Evolutionary conservation across 148 eudicot species (phyloP), one percentile per base, ranked within the genome.

Genomic region (Vaccinium myrtillus): DNA sequence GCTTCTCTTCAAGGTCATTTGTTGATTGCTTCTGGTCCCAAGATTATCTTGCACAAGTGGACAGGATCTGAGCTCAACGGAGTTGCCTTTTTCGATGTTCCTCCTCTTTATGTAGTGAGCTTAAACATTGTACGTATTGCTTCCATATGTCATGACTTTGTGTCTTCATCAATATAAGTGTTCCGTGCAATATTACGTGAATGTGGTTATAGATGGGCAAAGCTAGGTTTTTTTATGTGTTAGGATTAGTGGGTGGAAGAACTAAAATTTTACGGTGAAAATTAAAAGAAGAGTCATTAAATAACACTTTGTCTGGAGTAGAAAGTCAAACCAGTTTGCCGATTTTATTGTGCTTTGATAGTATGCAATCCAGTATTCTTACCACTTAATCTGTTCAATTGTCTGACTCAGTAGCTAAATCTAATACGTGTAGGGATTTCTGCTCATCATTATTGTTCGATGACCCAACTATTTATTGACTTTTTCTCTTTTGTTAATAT

Each of bases 21-120:
- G 91, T 86, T 97, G 87, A 89, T 97, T 82, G 96, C 99, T 82
- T 93, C 98, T 76, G 99, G 99, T 88, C 98, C 99, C 19, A 97
- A 95, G 89, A 94, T 97, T 89, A 93, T 92, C 63, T 88, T 95
- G 80, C 98, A 97, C 90, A 93, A 90, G 78, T 97, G 99, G 99
- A 92, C 98, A 70, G 99, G 99, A 78, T 87, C 95, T 56, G 98
- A 97, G 86, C 88, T 97, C 91, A 94, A 89, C 82, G 98, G 95
- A 51, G 98, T 97, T 84, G 98, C 99, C 82, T 97, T 97, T 85
- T 91, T 86, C 79, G 99, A 97, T 86, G 95, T 86, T 84, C 99
- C 99, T 1, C 98, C 99, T 78, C 96, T 97, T 75, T 91, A 97
- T 93, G 99, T 95, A 74, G 98, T 97, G 87, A 97, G 99, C 96